Conservation (phyloP, 2,329 filamentous ascomycete species). For the Microsporum canis region DNA sequence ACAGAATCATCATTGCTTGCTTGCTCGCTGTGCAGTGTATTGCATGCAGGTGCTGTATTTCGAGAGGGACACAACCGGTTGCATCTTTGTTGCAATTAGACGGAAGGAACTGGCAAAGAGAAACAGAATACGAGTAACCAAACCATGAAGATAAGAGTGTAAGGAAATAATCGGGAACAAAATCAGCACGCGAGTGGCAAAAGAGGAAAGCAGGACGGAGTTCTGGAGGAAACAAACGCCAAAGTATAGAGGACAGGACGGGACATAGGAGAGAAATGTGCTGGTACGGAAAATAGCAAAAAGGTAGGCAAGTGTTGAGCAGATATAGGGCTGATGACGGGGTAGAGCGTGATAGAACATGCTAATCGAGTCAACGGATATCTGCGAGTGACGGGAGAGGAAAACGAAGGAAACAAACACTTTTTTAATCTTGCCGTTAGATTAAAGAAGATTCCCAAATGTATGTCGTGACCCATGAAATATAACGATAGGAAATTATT, state of each 20-base stretch:
- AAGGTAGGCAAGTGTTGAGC: not conserved
- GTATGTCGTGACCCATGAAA: conserved; percentile 4
- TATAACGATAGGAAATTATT: not conserved
- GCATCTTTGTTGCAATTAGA: not conserved
- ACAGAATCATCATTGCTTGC: conserved; percentile 2
- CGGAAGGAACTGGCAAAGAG: not conserved
- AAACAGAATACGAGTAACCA: not conserved
- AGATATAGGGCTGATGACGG: not conserved
- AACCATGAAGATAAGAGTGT: not conserved
- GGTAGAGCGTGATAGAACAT: not conserved
- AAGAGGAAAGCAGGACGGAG: not conserved
- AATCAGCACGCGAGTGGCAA: not conserved
- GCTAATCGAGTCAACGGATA: not conserved
- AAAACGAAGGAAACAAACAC: not conserved
- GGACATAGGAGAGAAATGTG: not conserved
- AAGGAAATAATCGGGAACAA: not conserved
- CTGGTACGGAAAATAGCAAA: not conserved
- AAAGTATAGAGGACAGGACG: not conserved
- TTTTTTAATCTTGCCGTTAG: conserved; percentile 4
- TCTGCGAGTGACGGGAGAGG: not conserved
- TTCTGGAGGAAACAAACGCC: not conserved
- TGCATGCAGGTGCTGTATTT: conserved; percentile 1
- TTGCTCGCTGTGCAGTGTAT: conserved; percentile 1
- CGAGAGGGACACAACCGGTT: not conserved
- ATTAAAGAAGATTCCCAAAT: conserved; percentile 1